Percentiles rank a stretch among this genome's conserved stretches.
Conservation (phyloP, 2,329 filamentous ascomycete species). For the Amylocarpus encephaloides region DNA sequence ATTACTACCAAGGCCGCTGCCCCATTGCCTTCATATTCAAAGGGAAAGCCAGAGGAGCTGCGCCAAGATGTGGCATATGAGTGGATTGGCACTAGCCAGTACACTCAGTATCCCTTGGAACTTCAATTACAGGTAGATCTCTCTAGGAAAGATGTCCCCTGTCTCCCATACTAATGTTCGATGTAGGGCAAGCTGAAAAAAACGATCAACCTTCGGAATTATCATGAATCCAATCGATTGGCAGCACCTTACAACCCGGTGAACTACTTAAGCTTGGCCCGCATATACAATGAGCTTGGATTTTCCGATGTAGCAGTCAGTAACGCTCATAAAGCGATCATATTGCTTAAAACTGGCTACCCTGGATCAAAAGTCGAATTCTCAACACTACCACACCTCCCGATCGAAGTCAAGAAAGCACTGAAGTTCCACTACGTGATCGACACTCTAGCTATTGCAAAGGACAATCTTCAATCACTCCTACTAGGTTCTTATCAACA, state of each 20-base stretch:
- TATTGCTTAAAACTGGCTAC: constrained; percentile 18
- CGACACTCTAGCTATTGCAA: constrained; percentile 6
- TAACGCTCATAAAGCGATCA: constrained; percentile 17
- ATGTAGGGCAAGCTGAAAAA: constrained; percentile 15
- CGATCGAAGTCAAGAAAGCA: constrained; percentile 4
- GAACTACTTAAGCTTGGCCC: constrained; percentile 13
- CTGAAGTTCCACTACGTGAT: no score
- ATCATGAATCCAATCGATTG: constrained; percentile 5
- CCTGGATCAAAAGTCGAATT: constrained; percentile 1
- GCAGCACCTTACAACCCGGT: constrained; percentile 18
- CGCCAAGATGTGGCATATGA: no score
- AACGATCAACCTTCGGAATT: constrained; percentile 11
- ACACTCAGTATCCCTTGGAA: no score
- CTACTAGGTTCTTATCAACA: constrained; percentile 11
- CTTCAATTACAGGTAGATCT: no score
- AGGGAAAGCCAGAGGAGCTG: no score
- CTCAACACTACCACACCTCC: constrained; percentile 1
- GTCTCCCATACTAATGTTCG: no score
- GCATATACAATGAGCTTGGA: constrained; percentile 15
- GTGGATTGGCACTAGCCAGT: no score
- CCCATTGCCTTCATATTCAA: no score
- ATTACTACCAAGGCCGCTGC: no score
- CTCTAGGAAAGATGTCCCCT: no score
- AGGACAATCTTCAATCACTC: constrained; percentile 14
- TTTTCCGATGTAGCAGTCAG: constrained; percentile 21